phyloP scores from a whole-genome alignment of 352 stramenopile species.

The Globisporangium alternatum region DNA sequence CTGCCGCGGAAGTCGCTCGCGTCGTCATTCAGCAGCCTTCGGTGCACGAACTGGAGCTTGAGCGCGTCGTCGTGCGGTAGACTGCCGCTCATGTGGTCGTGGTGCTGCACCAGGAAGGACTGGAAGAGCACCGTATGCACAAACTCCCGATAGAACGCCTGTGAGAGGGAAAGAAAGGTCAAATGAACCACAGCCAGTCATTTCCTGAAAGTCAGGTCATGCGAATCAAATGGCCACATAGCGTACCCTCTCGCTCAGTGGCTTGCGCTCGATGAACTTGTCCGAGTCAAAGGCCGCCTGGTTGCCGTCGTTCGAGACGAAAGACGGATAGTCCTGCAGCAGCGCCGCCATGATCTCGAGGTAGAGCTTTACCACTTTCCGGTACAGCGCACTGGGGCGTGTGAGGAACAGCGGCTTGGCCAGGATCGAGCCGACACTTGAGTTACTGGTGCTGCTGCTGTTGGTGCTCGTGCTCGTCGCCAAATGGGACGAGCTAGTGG shows the following conservation, averaged over 20 bases:
- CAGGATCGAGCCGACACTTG: background rate
- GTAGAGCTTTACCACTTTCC: conserved; percentile 32
- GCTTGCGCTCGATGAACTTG: conserved; percentile 25
- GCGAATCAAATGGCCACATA: background rate
- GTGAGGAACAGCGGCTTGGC: conserved; percentile 21
- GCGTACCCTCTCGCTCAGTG: conserved; percentile 21
- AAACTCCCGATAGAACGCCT: conserved; percentile 37
- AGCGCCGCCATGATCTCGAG: conserved; percentile 23
- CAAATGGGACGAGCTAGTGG: background rate
- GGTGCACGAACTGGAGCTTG: conserved; percentile 41
- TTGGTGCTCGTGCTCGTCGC: background rate
- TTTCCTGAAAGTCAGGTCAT: background rate
- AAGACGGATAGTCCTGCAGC: conserved; percentile 20
- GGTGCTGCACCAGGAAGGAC: conserved; percentile 36
- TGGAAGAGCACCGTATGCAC: conserved; percentile 34
- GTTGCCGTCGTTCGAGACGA: conserved; percentile 16
- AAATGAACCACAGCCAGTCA: conserved; percentile 6
- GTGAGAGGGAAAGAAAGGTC: background rate
- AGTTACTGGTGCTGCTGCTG: background rate
- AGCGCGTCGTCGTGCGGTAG: conserved; percentile 29
- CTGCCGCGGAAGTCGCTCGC: conserved; percentile 12
- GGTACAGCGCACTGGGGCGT: conserved; percentile 19
- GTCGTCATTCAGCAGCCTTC: conserved; percentile 22
- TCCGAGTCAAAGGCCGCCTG: conserved; percentile 21
- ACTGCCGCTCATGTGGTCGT: conserved; percentile 27